Percentiles rank a stretch among this genome's conserved stretches.
These are phyloP conservation scores for Rosa lucieae DNA, from an alignment of 306 rosid genomes.

Conservation along the genomic window DNA sequence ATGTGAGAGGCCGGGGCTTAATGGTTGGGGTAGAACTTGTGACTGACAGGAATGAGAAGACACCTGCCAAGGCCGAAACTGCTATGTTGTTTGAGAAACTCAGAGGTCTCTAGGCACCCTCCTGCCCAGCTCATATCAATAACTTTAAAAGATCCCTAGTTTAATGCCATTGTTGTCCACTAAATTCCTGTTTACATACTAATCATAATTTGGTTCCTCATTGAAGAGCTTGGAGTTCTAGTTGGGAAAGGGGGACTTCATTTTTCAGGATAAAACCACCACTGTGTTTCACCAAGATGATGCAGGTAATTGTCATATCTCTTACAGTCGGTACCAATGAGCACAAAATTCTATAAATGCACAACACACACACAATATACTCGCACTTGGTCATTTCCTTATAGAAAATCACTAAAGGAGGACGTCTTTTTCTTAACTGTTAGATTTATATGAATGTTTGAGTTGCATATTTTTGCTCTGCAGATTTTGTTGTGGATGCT, in stretches of 20 bases:
- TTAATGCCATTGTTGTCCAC: neutral
- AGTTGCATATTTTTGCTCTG: slow-evolving; percentile 19
- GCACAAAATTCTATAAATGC: neutral
- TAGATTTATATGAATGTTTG: neutral
- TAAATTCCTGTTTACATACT: slow-evolving; percentile 11
- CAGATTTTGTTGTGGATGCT: slow-evolving; percentile 94
- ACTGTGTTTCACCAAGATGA: slow-evolving; percentile 83
- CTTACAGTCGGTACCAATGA: neutral
- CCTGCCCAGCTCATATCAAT: neutral
- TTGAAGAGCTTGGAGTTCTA: slow-evolving; percentile 76
- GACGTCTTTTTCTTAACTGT: too few species aligned
- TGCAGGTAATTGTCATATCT: slow-evolving; percentile 49
- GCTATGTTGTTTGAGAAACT: slow-evolving; percentile 68
- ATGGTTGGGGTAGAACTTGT: slow-evolving; percentile 84
- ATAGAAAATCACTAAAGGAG: neutral
- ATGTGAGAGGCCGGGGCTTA: slow-evolving; percentile 84
- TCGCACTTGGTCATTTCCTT: neutral
- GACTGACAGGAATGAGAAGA: slow-evolving; percentile 60
- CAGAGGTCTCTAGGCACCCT: slow-evolving; percentile 33
- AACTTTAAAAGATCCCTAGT: neutral
- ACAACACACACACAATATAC: neutral
- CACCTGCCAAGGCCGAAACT: slow-evolving; percentile 84
- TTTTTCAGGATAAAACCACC: slow-evolving; percentile 89
- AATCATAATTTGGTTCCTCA: slow-evolving; percentile 29
- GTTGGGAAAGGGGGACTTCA: slow-evolving; percentile 91